Conservation (phyloP, 768 basidiomycete genomes). For the Boletus reticulatus region DNA sequence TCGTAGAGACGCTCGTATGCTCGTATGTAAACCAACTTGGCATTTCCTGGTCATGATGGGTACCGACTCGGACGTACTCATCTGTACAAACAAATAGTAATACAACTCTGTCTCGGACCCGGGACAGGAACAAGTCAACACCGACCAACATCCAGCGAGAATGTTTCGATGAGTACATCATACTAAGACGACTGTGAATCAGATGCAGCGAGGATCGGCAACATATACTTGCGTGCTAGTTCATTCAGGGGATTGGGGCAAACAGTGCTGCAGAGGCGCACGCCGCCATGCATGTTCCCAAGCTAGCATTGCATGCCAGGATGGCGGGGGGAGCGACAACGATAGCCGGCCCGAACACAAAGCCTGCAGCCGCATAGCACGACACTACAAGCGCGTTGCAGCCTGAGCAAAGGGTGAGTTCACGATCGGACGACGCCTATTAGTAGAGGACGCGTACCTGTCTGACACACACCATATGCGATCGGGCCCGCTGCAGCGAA, state of each 20-base stretch:
- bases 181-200: background rate
- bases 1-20: no score
- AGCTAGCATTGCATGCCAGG: constrained; percentile 18
- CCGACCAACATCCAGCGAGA: background rate
- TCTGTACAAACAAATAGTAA: background rate
- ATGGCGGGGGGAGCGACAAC: constrained; percentile 19
- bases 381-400: constrained; percentile 21
- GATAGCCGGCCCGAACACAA: constrained; percentile 22
- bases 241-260: constrained; percentile 23
- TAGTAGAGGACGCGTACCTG: constrained; percentile 11
- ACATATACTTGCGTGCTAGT: background rate
- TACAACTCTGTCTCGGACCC: background rate
- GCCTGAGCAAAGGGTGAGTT: constrained; percentile 10
- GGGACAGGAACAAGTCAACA: constrained; percentile 1
- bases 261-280: constrained; percentile 21
- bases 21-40: no score
- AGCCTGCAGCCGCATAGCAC: constrained; percentile 26
- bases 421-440: background rate
- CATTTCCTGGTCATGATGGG: background rate
- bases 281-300: constrained; percentile 26
- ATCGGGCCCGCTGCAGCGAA: constrained; percentile 15
- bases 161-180: no score
- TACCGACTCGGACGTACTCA: constrained; percentile 2
- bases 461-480: constrained; percentile 24
- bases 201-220: background rate